Base-by-base conservation (phyloP, 2,329 filamentous ascomycete genomes). In the Leptographium lundbergii region DNA sequence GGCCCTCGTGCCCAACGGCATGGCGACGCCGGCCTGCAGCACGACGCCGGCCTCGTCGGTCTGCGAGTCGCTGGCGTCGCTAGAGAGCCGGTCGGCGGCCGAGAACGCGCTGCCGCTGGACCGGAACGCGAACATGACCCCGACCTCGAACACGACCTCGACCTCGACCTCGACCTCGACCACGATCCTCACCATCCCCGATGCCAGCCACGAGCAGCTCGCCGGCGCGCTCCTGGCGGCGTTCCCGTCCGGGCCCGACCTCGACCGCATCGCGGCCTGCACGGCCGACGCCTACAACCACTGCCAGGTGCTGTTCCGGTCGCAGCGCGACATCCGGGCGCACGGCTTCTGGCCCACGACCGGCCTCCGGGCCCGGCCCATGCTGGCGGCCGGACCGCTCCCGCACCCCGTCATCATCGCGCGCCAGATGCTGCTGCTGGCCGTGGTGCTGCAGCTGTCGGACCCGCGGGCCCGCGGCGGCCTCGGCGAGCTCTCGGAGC, bases 371-470 rank as follows among this genome's bases (percentile, higher is more conserved):
- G n/a, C 22, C 1, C 54, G 52, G 3, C 34, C 52, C 32, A 25
- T 17, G 13, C 36, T 17, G 36, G 4, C 13, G 2, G 5, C 36
- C 3, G 17, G 57, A 22, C 36, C 60, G 9, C 32, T 54, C 27
- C 52, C 59, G 4, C 59, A 74, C 59, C 72, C 71, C 3, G 61
- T 61, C 17, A 19, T 61, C 6, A 64, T 74, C 27, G 72, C 71
- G 6, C 66, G 67, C 34, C 67, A 66, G 39, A 68, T 74, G 52
- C 63, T 74, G 24, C 47, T 67, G 11, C 59, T 73, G 6, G 70
- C 64, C 13, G 64, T 61, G 24, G 67, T 68, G 29, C 61, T 74
- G 45, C 71, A 73, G 60, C 63, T 66, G 27, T 56, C 67, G 5
- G 60, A 64, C 5, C 63, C 54, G n/a, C 13, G 10, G 11, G 4